A percentile compares a stretch with the other conserved stretches of the same genome.
Evolutionary conservation across 371 early-diverging fungal genomes (phyloP).

Genomic region (Saksenaea oblongispora): DNA sequence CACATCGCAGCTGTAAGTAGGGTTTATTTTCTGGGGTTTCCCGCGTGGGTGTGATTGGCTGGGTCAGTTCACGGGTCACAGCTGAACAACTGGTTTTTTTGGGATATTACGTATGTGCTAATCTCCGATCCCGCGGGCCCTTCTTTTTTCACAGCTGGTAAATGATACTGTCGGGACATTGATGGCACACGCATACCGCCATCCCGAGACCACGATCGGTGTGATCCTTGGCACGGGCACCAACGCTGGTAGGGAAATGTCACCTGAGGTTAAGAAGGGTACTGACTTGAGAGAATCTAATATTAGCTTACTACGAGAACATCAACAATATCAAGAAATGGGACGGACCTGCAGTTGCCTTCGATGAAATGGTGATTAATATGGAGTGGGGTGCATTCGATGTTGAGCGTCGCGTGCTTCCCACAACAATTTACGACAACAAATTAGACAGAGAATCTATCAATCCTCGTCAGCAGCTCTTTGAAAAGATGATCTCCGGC

Average conservation of each 20-base stretch:
- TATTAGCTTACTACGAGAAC: conserved; percentile 71
- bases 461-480: conserved; percentile 79
- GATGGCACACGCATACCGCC: conserved; percentile 81
- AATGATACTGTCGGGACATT: conserved; percentile 97
- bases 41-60: conserved; percentile 3
- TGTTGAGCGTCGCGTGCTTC: conserved; percentile 67
- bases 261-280: not conserved
- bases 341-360: conserved; percentile 26
- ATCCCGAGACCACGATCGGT: conserved; percentile 84
- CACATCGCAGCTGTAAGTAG: conserved; percentile 71
- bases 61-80: conserved; percentile 8
- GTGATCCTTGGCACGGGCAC: conserved; percentile 97
- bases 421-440: conserved; percentile 83
- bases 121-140: conserved; percentile 2
- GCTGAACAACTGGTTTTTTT: not conserved
- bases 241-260: conserved; percentile 63
- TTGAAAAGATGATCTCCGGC: conserved; percentile 94
- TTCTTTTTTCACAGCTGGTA: conserved; percentile 56
- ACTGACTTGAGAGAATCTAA: not conserved
- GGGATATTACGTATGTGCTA: not conserved
- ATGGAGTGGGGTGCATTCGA: conserved; percentile 92
- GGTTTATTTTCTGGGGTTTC: conserved; percentile 1
- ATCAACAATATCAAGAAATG: conserved; percentile 49
- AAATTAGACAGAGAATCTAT: conserved; percentile 79
- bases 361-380: conserved; percentile 86